Evolutionary conservation across 2,329 filamentous ascomycete genomes (phyloP).

Genomic region (Curvularia sp.): DNA sequence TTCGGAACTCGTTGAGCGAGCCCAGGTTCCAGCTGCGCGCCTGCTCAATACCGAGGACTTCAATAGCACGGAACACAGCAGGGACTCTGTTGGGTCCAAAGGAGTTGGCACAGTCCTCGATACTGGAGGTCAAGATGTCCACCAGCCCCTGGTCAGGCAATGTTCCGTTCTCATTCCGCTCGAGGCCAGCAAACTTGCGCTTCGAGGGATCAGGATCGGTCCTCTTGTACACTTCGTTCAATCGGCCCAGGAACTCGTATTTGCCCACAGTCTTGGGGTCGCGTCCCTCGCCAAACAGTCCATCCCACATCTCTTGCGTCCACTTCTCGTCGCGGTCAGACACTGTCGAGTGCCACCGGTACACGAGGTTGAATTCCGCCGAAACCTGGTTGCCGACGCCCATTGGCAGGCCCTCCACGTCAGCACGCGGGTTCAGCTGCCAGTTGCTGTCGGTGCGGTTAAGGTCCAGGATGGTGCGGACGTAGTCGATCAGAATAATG

Average conservation of each 20-base stretch:
- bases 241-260: slow-evolving; percentile 66
- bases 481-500: slow-evolving; percentile 61
- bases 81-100: slow-evolving; percentile 73
- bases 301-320: slow-evolving; percentile 66
- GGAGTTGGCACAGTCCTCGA: slow-evolving; percentile 74
- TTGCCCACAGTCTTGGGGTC: slow-evolving; percentile 63
- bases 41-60: slow-evolving; percentile 81
- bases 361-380: slow-evolving; percentile 87
- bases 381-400: slow-evolving; percentile 84
- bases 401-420: slow-evolving; percentile 68
- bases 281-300: slow-evolving; percentile 54
- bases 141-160: slow-evolving; percentile 80
- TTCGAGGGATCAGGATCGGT: slow-evolving; percentile 72
- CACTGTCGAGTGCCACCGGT: slow-evolving; percentile 86
- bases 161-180: slow-evolving; percentile 70
- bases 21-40: slow-evolving; percentile 78
- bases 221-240: slow-evolving; percentile 67
- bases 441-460: slow-evolving; percentile 77
- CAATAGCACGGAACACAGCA: slow-evolving; percentile 73
- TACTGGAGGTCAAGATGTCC: slow-evolving; percentile 69
- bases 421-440: slow-evolving; percentile 78
- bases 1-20: slow-evolving; percentile 83
- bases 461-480: slow-evolving; percentile 62
- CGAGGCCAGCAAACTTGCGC: slow-evolving; percentile 71
- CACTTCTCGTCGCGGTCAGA: slow-evolving; percentile 78